Base-by-base conservation (phyloP, 495 filamentous ascomycete species). In the Ramalina peruviana region DNA sequence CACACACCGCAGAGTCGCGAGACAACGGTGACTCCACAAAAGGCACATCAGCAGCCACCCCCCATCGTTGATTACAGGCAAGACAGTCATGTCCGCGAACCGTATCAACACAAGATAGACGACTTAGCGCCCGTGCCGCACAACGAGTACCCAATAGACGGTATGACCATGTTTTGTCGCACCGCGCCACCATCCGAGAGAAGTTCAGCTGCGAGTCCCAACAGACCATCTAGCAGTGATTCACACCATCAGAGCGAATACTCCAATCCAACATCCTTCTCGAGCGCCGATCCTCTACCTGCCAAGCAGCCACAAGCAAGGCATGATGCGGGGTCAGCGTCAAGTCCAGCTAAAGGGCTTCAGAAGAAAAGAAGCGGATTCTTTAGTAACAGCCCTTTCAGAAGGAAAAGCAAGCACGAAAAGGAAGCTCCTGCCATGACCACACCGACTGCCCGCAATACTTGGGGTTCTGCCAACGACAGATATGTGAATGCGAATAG, bases 91-190 rank as follows among this genome's bases (percentile, higher is more conserved):
- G 47, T 27, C 52, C 63, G 57, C 54, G 61, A 47, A 46, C 60
- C 75, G 52, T 71, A 72, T 43, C 69, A 74, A 38, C 68, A 67
- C n/a, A 65, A 82, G 54, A 76, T 82, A 51, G 74, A 75, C 23
- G 78, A 85, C 51, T 77, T 86, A 49, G 67, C 79, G 2, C 65
- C 75, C 21, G 75, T 94, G 15, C 89, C 89, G 33, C 88, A 96
- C 60, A 94, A 97, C 56, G 85, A 88, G 17, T 95, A 94, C 60
- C 92, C 90, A 4, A 79, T 85, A 58, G 92, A 99, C 62, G 93
- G 92, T 30, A 97, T 97, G 93, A 97, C 92, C 2, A 94, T 97
- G 85, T 85, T 95, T 55, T 97, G 93, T 65, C 80, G 92, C 51
- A 81, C 85, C 21, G 87, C 82, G 0, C 81, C 86, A 41, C 83